Percentiles rank a stretch among this genome's conserved stretches.
phyloP scores from a whole-genome alignment of 495 filamentous ascomycete species.

The Xylaria palmicola region DNA sequence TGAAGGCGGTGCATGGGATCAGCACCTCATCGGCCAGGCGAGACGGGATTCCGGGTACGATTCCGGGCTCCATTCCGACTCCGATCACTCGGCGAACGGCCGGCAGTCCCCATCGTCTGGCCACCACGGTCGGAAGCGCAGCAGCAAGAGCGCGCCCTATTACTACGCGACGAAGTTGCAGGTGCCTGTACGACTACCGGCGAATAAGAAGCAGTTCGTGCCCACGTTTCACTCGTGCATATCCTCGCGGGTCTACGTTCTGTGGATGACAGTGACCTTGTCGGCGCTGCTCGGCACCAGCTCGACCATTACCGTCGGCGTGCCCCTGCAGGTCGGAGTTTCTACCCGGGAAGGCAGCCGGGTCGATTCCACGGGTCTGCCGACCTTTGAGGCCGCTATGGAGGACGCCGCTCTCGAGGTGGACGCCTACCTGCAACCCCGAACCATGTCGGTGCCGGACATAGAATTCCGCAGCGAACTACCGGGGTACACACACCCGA shows the following conservation, averaged over 20 bases:
- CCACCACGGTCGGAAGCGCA: slow-evolving; percentile 6
- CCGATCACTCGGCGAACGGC: slow-evolving; percentile 11
- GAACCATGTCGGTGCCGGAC: slow-evolving; percentile 37
- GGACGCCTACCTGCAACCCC: slow-evolving; percentile 50
- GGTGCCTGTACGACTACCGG: slow-evolving; percentile 73
- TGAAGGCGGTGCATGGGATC: slow-evolving; percentile 64
- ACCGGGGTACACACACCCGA: slow-evolving; percentile 36
- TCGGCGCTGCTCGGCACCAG: slow-evolving; percentile 57
- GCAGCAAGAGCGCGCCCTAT: slow-evolving; percentile 28
- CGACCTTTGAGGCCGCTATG: slow-evolving; percentile 38
- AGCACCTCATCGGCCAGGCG: slow-evolving; percentile 38
- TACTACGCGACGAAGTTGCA: slow-evolving; percentile 64
- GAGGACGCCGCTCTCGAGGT: slow-evolving; percentile 31
- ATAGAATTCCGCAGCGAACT: slow-evolving; percentile 24
- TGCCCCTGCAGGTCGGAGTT: slow-evolving; percentile 75
- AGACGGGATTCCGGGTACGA: slow-evolving; percentile 63
- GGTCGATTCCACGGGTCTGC: slow-evolving; percentile 24
- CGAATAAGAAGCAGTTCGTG: slow-evolving; percentile 64
- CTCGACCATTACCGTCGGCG: slow-evolving; percentile 57
- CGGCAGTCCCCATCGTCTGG: not conserved
- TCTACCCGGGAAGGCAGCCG: slow-evolving; percentile 21
- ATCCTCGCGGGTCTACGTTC: slow-evolving; percentile 71
- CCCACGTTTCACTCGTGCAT: slow-evolving; percentile 91
- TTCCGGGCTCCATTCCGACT: slow-evolving; percentile 27
- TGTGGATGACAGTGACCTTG: slow-evolving; percentile 66